phyloP scores from a whole-genome alignment of 345 rosid genomes.

The Mangifera indica region DNA sequence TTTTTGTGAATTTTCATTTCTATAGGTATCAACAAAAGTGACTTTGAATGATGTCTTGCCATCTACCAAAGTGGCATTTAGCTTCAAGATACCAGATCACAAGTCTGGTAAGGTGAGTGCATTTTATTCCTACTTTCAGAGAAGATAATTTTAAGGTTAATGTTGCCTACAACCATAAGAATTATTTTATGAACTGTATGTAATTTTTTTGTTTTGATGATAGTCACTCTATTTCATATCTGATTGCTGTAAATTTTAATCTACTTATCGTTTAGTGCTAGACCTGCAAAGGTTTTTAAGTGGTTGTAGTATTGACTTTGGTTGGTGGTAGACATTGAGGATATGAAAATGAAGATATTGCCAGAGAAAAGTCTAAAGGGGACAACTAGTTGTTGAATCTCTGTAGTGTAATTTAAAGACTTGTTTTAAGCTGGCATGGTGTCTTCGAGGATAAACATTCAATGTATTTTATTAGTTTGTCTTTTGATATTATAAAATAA shows the following conservation, averaged over 20 bases:
- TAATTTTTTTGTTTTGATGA: neutral
- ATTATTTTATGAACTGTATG: neutral
- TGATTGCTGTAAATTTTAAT: neutral
- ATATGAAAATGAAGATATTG: neutral
- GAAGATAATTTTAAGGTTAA: neutral
- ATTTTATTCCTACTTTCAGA: neutral
- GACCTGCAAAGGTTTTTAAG: neutral
- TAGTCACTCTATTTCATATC: neutral
- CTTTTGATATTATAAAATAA: too few species aligned
- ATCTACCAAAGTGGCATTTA: conserved; percentile 52
- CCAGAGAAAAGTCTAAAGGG: too few species aligned
- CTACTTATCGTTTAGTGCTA: too few species aligned
- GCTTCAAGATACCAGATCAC: conserved; percentile 82
- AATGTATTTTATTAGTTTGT: too few species aligned
- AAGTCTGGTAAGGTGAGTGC: conserved; percentile 91
- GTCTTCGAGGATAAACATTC: too few species aligned
- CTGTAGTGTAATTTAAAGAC: too few species aligned
- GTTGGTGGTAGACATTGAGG: neutral
- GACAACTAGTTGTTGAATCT: too few species aligned
- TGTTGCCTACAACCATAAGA: neutral
- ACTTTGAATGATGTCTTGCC: conserved; percentile 60
- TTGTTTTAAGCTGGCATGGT: too few species aligned
- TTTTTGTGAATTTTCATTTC: conserved; percentile 14
- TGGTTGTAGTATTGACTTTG: neutral
- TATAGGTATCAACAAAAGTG: conserved; percentile 68